phyloP scores from a whole-genome alignment of 2,329 filamentous ascomycete species.

The Curvularia eragrostidis region DNA sequence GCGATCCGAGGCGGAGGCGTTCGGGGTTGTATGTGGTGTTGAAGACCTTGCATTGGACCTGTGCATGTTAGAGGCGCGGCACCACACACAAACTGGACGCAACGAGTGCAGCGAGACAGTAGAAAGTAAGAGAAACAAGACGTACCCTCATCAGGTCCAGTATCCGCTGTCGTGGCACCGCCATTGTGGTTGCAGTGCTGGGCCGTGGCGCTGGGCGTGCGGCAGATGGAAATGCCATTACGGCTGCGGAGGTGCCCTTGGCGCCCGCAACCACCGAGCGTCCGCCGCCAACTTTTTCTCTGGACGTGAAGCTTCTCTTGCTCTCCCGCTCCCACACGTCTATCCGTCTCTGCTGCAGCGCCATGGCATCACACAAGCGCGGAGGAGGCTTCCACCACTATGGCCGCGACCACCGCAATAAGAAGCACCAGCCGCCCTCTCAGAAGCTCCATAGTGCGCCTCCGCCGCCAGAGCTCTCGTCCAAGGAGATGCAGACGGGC shows the following conservation, averaged over 20 bases:
- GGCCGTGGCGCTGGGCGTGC: constrained; percentile 13
- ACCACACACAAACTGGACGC: background rate
- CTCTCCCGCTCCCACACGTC: background rate
- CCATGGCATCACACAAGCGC: constrained; percentile 34
- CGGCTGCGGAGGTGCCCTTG: constrained; percentile 20
- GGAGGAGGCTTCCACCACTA: constrained; percentile 32
- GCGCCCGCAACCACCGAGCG: constrained; percentile 23
- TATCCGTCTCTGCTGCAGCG: background rate
- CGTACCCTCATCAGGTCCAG: constrained; percentile 79
- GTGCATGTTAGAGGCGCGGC: constrained; percentile 17
- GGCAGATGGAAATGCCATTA: constrained; percentile 22
- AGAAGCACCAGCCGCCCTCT: constrained; percentile 5
- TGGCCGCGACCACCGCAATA: constrained; percentile 14
- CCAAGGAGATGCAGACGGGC: constrained; percentile 37
- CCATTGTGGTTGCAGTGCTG: constrained; percentile 47
- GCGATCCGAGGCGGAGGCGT: constrained; percentile 82
- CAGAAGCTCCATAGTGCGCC: constrained; percentile 8
- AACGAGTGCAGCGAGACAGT: too few species aligned
- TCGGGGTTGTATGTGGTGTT: constrained; percentile 89
- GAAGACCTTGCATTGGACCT: constrained; percentile 94
- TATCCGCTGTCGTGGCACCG: constrained; percentile 60
- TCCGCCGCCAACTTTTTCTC: constrained; percentile 2
- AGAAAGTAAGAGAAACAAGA: background rate
- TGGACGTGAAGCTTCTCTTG: background rate
- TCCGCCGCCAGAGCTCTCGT: constrained; percentile 24